Base-by-base conservation (phyloP, 2,329 filamentous ascomycete genomes). In the Atkinsonella hypoxylon region DNA sequence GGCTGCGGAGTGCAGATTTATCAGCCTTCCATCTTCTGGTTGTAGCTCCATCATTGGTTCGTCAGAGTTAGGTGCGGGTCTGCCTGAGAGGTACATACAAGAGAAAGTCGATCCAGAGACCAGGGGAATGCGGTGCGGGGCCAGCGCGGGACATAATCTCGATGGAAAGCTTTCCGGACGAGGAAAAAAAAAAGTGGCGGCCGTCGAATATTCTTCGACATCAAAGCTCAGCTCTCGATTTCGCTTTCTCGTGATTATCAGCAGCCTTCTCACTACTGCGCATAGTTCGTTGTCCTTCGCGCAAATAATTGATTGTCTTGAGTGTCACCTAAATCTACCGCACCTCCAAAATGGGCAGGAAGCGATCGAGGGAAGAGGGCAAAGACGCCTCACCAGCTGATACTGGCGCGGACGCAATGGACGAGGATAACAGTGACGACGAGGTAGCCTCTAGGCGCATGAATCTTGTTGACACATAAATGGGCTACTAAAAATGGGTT, bases 391-490 rank as follows among this genome's bases (percentile, higher is more conserved):
- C 73, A 13, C 58, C 62, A 3, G 52, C 55, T 15, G 65, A 74
- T 31, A 69, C 71, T 51, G 70, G 70, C 34, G 65, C 69, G 8
- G 67, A 76, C 58, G 74, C 72, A 62, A 73, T 79, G 64, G 72
- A 72, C 48, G 69, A 73, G 54, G 74, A 74, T 52, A 71, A 69
- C 63, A 76, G 74, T 15, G 76, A 78, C 55, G 75, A 76, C 50
- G 77, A 79, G 60, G 78, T 75, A 58, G 59, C 62, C 8, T 39
- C 22, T 41, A 5, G 11, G 10, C 9, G 41, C 17, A 18, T 15
- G 8, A 15, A 12, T 42, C 6, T 42, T 11, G 12, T 12, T 12
- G 40, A n/a, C 10, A 11, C 18, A 22, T 9, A 15, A 18, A 18
- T 12, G 13, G 12, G 11, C 45, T 38, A 48, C 50, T 57, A 38